phyloP scores from a whole-genome alignment of 371 early-diverging fungal genomes.

The Sporodiniella umbellata region DNA sequence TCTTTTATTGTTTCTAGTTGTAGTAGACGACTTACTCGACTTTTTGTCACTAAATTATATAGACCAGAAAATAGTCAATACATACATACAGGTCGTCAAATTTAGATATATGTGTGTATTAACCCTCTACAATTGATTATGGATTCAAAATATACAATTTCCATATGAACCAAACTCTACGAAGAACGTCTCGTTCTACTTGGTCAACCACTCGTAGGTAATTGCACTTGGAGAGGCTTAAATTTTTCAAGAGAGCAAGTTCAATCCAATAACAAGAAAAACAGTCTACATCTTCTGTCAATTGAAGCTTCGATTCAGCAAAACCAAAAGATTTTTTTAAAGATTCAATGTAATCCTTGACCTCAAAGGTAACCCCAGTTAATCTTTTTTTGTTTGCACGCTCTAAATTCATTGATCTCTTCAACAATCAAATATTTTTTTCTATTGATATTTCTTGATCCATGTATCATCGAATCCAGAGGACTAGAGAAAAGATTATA shows the following conservation, averaged over 20 bases:
- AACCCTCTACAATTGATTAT: conserved; percentile 9
- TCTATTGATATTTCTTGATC: conserved; percentile 9
- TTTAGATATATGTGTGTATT: conserved; percentile 12
- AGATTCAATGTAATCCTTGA: conserved; percentile 7
- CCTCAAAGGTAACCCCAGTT: neutral
- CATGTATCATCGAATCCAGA: neutral
- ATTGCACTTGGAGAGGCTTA: conserved; percentile 2
- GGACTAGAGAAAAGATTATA: conserved; percentile 2
- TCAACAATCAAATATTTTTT: conserved; percentile 10
- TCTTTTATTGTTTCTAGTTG: conserved; percentile 7
- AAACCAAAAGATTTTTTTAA: conserved; percentile 2
- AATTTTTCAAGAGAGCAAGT: conserved; percentile 6
- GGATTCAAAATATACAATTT: conserved; percentile 7
- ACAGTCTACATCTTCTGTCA: conserved; percentile 5
- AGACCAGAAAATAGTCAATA: conserved; percentile 11
- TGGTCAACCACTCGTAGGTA: conserved; percentile 2
- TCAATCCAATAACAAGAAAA: conserved; percentile 1
- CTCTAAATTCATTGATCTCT: conserved; percentile 7
- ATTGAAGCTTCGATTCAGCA: conserved; percentile 4
- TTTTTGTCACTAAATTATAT: conserved; percentile 14
- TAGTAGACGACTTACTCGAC: conserved; percentile 8
- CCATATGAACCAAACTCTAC: conserved; percentile 3
- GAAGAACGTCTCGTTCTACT: conserved; percentile 3
- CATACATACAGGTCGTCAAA: conserved; percentile 11
- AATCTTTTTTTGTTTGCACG: conserved; percentile 4